Conservation (phyloP, 345 rosid species). For the Aegle marmelos region DNA sequence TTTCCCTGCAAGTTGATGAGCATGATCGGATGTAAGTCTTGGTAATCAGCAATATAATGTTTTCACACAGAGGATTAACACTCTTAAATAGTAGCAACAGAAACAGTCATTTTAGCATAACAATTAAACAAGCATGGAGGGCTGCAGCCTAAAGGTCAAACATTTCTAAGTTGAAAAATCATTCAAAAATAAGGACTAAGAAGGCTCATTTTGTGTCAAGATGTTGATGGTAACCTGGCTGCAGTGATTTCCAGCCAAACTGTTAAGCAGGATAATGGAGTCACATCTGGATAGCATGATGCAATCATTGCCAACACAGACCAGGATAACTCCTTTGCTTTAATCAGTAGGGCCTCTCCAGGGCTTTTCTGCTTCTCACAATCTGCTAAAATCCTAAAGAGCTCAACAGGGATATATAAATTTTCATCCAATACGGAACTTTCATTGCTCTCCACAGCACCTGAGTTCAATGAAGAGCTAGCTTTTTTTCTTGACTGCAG, state of each 20-base stretch:
- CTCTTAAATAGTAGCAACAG: neutral
- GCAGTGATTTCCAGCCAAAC: conserved; percentile 99
- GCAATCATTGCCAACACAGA: conserved; percentile 93
- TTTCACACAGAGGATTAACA: neutral
- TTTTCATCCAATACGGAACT: conserved; percentile 52
- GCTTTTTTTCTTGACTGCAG: conserved; percentile 71
- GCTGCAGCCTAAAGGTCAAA: neutral
- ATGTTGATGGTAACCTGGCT: conserved; percentile 59
- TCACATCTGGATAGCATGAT: conserved; percentile 87
- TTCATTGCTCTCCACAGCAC: conserved; percentile 42
- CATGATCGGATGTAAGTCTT: conserved; percentile 28
- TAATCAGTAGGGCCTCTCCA: conserved; percentile 75
- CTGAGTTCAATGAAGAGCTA: conserved; percentile 43
- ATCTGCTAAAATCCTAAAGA: conserved; percentile 84
- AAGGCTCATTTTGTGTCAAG: conserved; percentile 1
- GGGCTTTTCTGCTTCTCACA: conserved; percentile 83
- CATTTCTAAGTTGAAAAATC: neutral
- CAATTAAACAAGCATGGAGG: neutral
- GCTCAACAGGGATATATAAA: conserved; percentile 63
- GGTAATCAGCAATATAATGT: neutral
- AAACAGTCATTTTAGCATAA: neutral
- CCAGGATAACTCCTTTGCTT: conserved; percentile 96
- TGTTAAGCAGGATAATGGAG: conserved; percentile 78
- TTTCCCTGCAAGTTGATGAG: conserved; percentile 65
- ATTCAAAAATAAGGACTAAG: neutral